Conservation (phyloP, 2,329 filamentous ascomycete species). For the Diaporthe vaccinii region DNA sequence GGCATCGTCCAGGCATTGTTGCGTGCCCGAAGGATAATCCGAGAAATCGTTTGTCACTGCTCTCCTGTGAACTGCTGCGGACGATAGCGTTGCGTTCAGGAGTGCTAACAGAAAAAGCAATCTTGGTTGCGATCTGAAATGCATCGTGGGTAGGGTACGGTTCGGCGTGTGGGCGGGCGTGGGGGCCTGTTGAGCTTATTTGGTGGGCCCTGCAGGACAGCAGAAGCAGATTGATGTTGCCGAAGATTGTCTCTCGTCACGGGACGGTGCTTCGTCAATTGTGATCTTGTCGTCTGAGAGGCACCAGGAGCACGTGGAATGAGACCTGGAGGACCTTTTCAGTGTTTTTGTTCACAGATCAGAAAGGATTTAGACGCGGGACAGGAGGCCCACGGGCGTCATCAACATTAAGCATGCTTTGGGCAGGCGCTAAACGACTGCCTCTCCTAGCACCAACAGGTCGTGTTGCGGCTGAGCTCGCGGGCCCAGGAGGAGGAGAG, state of each 20-base stretch:
- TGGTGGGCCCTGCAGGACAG: slow-evolving; percentile 17
- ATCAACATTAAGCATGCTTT: slow-evolving; percentile 14
- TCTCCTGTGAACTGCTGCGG: slow-evolving; percentile 45
- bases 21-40: slow-evolving; percentile 57
- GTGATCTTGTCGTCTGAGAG: background rate
- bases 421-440: slow-evolving; percentile 7
- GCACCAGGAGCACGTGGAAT: background rate
- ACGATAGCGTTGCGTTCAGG: slow-evolving; percentile 40
- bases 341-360: background rate
- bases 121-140: background rate
- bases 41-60: slow-evolving; percentile 57
- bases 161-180: background rate
- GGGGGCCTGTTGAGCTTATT: slow-evolving; percentile 26
- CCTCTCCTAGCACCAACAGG: slow-evolving; percentile 20
- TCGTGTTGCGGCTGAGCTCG: slow-evolving; percentile 30
- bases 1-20: slow-evolving; percentile 59
- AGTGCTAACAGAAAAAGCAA: slow-evolving; percentile 48
- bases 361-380: background rate
- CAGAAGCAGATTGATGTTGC: slow-evolving; percentile 6
- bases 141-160: slow-evolving; percentile 21
- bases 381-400: slow-evolving; percentile 21
- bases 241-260: slow-evolving; percentile 10
- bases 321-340: background rate
- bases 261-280: slow-evolving; percentile 37
- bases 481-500: background rate